Conservation (phyloP, 2,329 filamentous ascomycete genomes). For the Byssothecium circinans region DNA sequence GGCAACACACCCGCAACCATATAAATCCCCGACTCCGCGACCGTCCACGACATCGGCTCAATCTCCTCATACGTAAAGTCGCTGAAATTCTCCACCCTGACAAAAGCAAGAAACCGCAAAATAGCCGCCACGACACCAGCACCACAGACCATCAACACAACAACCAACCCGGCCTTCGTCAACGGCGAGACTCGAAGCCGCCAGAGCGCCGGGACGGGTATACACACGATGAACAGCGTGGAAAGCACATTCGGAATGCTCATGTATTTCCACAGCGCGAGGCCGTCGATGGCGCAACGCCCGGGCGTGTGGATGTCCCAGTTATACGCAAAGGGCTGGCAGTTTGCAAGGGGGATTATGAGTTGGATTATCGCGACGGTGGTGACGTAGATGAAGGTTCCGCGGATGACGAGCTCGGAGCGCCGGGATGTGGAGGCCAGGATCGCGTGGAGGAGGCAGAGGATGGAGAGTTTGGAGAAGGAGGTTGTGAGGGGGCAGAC, state of each 20-base stretch:
- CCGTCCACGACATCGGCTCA: slow-evolving; percentile 22
- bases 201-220: slow-evolving; percentile 19
- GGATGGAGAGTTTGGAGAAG: slow-evolving; percentile 22
- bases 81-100: slow-evolving; percentile 15
- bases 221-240: slow-evolving; percentile 18
- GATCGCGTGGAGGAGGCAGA: slow-evolving; percentile 19
- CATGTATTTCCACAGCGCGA: slow-evolving; percentile 22
- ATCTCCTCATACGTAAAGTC: slow-evolving; percentile 23
- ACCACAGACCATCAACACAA: slow-evolving; percentile 17
- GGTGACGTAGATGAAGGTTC: slow-evolving; percentile 17
- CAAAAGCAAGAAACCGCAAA: slow-evolving; percentile 22
- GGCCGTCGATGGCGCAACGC: slow-evolving; percentile 13
- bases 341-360: slow-evolving; percentile 26
- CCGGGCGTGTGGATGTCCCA: slow-evolving; percentile 12
- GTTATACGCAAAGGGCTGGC: slow-evolving; percentile 21
- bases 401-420: slow-evolving; percentile 13
- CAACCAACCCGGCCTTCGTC: slow-evolving; percentile 14
- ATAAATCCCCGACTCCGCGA: slow-evolving; percentile 25
- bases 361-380: slow-evolving; percentile 19
- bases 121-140: slow-evolving; percentile 19
- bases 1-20: slow-evolving; percentile 22
- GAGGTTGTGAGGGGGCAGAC: slow-evolving; percentile 27
- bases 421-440: slow-evolving; percentile 11
- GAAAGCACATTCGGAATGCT: slow-evolving; percentile 22
- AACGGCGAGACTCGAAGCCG: slow-evolving; percentile 13